Conservation (phyloP, 139 green algal species). For the Yamagishiella unicocca region DNA sequence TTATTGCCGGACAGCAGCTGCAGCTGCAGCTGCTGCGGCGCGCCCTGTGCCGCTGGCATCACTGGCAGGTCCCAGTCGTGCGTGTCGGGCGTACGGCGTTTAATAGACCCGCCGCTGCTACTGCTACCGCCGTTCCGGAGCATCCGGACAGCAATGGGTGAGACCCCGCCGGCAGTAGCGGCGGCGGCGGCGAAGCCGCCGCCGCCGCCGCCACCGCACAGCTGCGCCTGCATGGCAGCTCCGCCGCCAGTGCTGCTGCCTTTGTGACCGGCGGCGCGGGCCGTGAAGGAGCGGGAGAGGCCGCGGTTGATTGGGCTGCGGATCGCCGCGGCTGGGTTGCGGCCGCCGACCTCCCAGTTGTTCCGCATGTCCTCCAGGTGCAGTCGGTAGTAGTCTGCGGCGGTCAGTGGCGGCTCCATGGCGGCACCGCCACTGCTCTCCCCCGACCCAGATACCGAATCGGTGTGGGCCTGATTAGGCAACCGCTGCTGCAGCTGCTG, state of each 20-base stretch:
- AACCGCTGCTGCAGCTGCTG: neutral
- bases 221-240: no score
- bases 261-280: neutral
- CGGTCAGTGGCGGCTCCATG: neutral
- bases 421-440: neutral
- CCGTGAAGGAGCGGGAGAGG: constrained; percentile 8
- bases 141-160: neutral
- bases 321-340: neutral
- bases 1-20: neutral
- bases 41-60: neutral
- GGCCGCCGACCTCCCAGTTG: constrained; percentile 12
- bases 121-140: constrained; percentile 16
- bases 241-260: neutral
- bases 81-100: constrained; percentile 43
- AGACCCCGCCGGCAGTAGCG: neutral
- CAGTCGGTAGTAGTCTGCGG: constrained; percentile 21
- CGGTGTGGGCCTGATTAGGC: no score
- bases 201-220: neutral
- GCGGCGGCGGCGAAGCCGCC: neutral
- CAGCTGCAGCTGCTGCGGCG: constrained; percentile 4
- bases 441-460: neutral
- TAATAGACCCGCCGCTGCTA: constrained; percentile 14
- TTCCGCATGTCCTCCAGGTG: constrained; percentile 23
- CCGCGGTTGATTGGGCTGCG: neutral
- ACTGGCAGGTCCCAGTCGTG: constrained; percentile 38